A percentile compares a stretch with the other conserved stretches of the same genome.
phyloP scores from a whole-genome alignment of 306 rosid genomes.

The Malus domestica region ASM211411v1 NC_041804.1:4023501-4024000 shows the following conservation, averaged over 20 bases:
- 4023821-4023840: background rate
- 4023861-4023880: conserved; percentile 4
- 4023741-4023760: conserved; percentile 9
- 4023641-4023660: background rate
- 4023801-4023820: conserved; percentile 16
- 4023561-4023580: conserved; percentile 19
- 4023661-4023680: background rate
- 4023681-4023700: conserved; percentile 16
- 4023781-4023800: conserved; percentile 19
- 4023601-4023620: no score
- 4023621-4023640: background rate
- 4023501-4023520: conserved; percentile 27
- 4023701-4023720: conserved; percentile 9
- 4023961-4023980: no score
- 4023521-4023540: conserved; percentile 22
- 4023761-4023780: conserved; percentile 17
- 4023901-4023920: no score
- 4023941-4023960: no score
- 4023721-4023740: conserved; percentile 15
- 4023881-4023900: no score
- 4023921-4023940: no score
- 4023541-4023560: conserved; percentile 27
- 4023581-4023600: background rate
- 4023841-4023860: conserved; percentile 24
- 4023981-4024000: no score